Evolutionary conservation across 78 protist genomes (phyloP), one percentile per base, ranked within the genome.

Genomic region (Planoprotostelium fungivorum): DNA sequence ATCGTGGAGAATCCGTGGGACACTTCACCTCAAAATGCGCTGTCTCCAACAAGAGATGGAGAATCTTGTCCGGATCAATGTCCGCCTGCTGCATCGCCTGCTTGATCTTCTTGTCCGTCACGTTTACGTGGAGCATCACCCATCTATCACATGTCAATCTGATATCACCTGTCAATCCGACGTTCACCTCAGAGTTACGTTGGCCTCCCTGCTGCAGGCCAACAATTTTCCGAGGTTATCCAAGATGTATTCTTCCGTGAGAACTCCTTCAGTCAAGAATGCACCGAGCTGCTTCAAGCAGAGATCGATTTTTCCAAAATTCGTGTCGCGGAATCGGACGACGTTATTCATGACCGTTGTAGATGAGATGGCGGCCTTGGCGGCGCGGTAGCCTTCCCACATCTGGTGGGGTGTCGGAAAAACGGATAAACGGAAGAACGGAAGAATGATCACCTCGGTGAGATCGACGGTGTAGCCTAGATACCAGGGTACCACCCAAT

Each of bases 381-480:
- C 99, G 9, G 99, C 98, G 85, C 91, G 97, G 94, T 95, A 98
- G 1, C 94, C 96, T 38, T 92, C 97, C 99, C 99, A 98, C 85
- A 34, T 84, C 37, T 87, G 36, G 5, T 16, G 83, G 5, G 36
- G n/a, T 36, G 37, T 87, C 37, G 10, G 88, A 31, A 35, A n/a
- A n/a, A n/a, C n/a, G n/a, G n/a, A n/a, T n/a, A n/a, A n/a, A 1
- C 28, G 92, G 89, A 0, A 89, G 94, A 83, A 95, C 96, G 96
- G 95, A 97, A 0, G 91, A 89, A 38, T 89, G 91, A 99, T 97
- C 31, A 84, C 96, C 25, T 88, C 94, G 28, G 92, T 35, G n/a
- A 99, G 89, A 87, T 98, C 99, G 38, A 97, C 98, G 5, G 94
- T 88, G 91, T 86, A 87, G 28, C 99, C 99, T 93, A 99, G 92